Conservation (phyloP, 2,329 filamentous ascomycete species). For the Ophioceras dolichostomum region DNA sequence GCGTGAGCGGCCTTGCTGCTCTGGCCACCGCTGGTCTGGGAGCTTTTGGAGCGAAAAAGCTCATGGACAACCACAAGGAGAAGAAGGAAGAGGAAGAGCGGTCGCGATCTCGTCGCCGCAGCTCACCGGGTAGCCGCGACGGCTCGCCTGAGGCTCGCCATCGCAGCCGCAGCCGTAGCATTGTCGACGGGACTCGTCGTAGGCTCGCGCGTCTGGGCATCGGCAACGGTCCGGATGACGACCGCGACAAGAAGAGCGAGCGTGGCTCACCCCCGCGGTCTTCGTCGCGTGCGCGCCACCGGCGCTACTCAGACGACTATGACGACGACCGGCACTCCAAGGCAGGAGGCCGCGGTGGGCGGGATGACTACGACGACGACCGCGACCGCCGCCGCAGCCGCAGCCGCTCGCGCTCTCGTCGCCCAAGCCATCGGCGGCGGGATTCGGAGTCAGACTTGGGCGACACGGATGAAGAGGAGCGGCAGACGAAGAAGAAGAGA, state of each 20-base stretch:
- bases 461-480: constrained; percentile 45
- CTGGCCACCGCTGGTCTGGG: constrained; percentile 51
- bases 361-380: constrained; percentile 34
- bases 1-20: constrained; percentile 43
- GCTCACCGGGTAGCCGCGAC: constrained; percentile 33
- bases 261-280: constrained; percentile 1
- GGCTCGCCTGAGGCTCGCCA: constrained; percentile 23
- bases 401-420: constrained; percentile 20
- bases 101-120: constrained; percentile 42
- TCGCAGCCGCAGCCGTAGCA: constrained; percentile 50
- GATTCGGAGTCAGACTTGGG: constrained; percentile 41
- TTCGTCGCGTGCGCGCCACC: constrained; percentile 11
- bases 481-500: constrained; percentile 42
- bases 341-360: constrained; percentile 20
- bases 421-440: constrained; percentile 19
- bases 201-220: constrained; percentile 50
- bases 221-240: constrained; percentile 31
- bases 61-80: constrained; percentile 31
- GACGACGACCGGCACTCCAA: constrained; percentile 25
- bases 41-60: constrained; percentile 49
- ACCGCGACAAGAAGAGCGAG: constrained; percentile 13
- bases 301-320: constrained; percentile 23
- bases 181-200: constrained; percentile 50
- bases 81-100: constrained; percentile 9
- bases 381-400: constrained; percentile 24